Percentiles rank a stretch among this genome's conserved stretches.
Conservation (phyloP, 2,329 filamentous ascomycete species). For the Fusarium irregulare region DNA sequence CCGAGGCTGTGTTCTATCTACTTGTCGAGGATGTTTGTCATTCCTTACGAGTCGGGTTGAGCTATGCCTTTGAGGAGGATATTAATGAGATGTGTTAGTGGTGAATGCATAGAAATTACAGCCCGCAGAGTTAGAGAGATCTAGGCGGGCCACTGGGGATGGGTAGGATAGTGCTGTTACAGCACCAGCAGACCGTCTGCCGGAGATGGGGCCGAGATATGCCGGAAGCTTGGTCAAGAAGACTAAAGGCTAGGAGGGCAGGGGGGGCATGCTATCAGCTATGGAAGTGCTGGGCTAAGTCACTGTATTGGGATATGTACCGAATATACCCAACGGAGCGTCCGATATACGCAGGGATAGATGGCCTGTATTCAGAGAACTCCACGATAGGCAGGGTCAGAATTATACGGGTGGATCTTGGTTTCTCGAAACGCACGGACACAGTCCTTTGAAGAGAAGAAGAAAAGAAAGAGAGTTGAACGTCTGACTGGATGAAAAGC, state of each 20-base stretch:
- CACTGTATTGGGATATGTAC: constrained; percentile 13
- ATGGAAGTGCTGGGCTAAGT: constrained; percentile 7
- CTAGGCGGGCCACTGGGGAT: neutral
- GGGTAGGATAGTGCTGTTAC: neutral
- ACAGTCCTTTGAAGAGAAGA: neutral
- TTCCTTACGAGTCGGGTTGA: constrained; percentile 16
- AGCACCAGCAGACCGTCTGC: neutral
- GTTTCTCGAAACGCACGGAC: neutral
- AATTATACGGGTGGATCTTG: constrained; percentile 6
- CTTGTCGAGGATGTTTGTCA: constrained; percentile 3
- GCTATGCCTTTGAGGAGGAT: constrained; percentile 2
- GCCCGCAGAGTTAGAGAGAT: neutral
- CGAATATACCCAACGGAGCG: constrained; percentile 15
- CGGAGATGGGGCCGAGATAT: constrained; percentile 18
- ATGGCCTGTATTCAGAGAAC: constrained; percentile 2
- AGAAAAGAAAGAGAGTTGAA: neutral
- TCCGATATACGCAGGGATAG: constrained; percentile 35
- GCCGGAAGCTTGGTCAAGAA: constrained; percentile 11
- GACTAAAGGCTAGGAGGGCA: neutral
- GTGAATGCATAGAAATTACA: constrained; percentile 13
- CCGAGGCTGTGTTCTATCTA: constrained; percentile 11
- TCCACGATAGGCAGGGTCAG: constrained; percentile 13
- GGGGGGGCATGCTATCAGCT: constrained; percentile 3
- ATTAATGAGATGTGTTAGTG: constrained; percentile 5
- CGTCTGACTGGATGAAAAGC: constrained; percentile 21